These are phyloP conservation scores for Solanum medicagineum DNA, from an alignment of 257 asterid species.

Conservation along the genomic window DNA sequence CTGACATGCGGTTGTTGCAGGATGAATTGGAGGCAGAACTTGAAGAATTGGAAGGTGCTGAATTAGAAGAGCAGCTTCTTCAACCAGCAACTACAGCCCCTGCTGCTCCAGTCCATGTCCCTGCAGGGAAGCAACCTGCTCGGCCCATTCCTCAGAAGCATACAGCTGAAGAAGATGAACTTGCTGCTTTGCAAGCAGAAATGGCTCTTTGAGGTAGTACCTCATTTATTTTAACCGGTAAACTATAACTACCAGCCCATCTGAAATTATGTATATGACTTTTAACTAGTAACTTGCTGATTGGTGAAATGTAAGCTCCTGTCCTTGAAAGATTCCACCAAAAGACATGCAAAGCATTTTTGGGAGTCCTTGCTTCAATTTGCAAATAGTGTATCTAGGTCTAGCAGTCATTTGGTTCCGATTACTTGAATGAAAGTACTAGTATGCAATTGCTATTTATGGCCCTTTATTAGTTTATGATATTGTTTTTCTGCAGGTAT, in stretches of 20 bases:
- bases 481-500: neutral
- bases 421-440: neutral
- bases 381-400: neutral
- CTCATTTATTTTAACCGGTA: neutral
- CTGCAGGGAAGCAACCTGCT: conserved; percentile 10
- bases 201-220: conserved; percentile 18
- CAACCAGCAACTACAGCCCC: conserved; percentile 27
- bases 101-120: conserved; percentile 13
- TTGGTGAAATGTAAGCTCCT: neutral
- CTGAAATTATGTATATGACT: neutral
- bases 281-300: neutral
- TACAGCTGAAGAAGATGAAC: conserved; percentile 24
- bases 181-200: conserved; percentile 24
- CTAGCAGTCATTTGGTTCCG: neutral
- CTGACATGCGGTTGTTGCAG: conserved; percentile 1
- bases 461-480: neutral
- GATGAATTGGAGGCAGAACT: conserved; percentile 32
- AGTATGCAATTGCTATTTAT: neutral
- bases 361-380: neutral
- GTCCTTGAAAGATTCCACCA: neutral
- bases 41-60: conserved; percentile 23
- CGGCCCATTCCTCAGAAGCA: conserved; percentile 10
- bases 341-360: neutral
- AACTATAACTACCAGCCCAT: neutral
- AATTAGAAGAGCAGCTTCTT: conserved; percentile 24